Evolutionary conservation across 163 green algal species (phyloP).

Genomic region (Volvox carteri): DNA sequence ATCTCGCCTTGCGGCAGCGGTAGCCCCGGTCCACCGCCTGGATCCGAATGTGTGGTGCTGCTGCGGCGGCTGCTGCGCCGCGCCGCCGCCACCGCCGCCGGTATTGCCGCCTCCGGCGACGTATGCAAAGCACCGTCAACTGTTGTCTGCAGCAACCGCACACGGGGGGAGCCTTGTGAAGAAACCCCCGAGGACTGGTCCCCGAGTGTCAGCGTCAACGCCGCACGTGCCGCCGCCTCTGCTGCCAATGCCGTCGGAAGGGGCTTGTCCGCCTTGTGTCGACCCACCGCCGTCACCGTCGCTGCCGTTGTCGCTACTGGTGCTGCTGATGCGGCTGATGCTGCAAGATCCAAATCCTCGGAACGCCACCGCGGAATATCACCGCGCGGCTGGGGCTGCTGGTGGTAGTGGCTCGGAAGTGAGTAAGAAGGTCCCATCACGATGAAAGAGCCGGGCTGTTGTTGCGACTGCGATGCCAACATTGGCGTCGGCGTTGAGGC

Average conservation of each 20-base stretch:
- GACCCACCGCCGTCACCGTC: not conserved
- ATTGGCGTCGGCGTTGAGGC: not conserved
- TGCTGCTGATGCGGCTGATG: not conserved
- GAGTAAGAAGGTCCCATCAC: too few relatives aligned
- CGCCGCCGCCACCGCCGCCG: too few relatives aligned
- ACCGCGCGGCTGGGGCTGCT: not conserved
- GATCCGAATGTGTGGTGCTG: conserved; percentile 36
- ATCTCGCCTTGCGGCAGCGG: not conserved
- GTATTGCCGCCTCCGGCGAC: not conserved
- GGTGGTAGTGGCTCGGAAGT: too few relatives aligned
- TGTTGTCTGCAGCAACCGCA: not conserved
- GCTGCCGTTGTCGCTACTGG: not conserved
- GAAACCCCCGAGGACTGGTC: not conserved
- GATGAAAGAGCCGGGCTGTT: too few relatives aligned
- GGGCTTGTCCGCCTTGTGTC: too few relatives aligned
- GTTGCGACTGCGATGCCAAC: too few relatives aligned
- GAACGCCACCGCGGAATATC: conserved; percentile 1
- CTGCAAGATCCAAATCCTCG: not conserved
- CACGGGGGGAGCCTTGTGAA: not conserved
- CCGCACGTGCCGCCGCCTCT: not conserved
- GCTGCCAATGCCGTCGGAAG: not conserved
- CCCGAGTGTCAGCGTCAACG: not conserved
- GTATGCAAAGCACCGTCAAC: not conserved
- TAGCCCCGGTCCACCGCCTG: not conserved
- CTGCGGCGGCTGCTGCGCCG: not conserved